Base-by-base conservation (phyloP, 202 grass and related monocot species). In the Carex arenaria region DNA sequence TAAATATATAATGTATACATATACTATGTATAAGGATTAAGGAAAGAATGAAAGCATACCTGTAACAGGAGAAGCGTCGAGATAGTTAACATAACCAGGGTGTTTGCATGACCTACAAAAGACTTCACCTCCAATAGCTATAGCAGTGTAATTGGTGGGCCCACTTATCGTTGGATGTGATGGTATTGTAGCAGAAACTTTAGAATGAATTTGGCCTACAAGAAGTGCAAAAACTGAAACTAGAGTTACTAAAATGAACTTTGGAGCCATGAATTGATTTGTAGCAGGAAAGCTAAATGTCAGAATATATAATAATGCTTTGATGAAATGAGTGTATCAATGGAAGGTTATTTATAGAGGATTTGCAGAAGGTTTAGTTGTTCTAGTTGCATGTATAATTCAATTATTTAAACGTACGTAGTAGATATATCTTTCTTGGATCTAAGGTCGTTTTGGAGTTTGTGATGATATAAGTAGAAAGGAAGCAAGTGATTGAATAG, bases 71-170 rank as follows among this genome's bases (percentile, higher is more conserved):
- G 93, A 89, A 18, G 93, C 79, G 26, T 95, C 9, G 13, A 92
- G 59, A 74, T 43, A 67, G 19, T 18, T 0, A 76, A 30, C 88
- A 85, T 92, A 90, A 77, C 86, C 82, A 3, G 28, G 73, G 43
- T 45, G 65, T 43, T 51, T 87, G 90, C 90, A 92, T 11, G 86
- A 61, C 70, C 70, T 90, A 85, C 93, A 95, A 90, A 89, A 95
- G 82, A 95, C 61, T 52, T 85, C 55, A 62, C 90, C 93, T 82
- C 88, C 88, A 22, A 95, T 84, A 78, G 86, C 22, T 15, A 85
- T 73, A 17, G 72, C 22, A 34, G 43, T 76, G 72, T 76, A 56
- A 57, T 73, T 73, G 70, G 70, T 15, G 61, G 61, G 20, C 10
- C n/a, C 43, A 6, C 9, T 52, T 73, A 31, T 42, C 20, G 8